Evolutionary conservation across 805 yeast species (phyloP).

Genomic region (Wickerhamiella musiphila): DNA sequence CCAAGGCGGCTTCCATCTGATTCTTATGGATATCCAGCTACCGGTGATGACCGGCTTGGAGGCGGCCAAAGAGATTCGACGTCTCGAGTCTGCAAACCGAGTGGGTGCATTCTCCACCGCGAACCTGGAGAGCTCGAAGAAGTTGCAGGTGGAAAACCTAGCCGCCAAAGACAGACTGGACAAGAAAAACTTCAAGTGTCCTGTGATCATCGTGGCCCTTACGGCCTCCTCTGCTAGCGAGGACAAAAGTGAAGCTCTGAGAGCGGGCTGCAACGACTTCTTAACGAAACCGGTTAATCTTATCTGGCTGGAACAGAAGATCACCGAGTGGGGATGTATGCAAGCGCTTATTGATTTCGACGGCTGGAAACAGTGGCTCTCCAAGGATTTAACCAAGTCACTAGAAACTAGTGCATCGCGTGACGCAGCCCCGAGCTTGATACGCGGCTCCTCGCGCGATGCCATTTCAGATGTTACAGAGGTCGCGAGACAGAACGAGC

Average conservation of each 20-base stretch:
- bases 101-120: slow-evolving; percentile 44
- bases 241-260: slow-evolving; percentile 77
- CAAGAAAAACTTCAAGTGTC: slow-evolving; percentile 54
- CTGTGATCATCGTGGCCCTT: slow-evolving; percentile 93
- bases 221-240: slow-evolving; percentile 80
- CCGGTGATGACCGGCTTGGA: slow-evolving; percentile 94
- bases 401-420: too few relatives aligned
- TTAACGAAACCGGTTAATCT: slow-evolving; percentile 89
- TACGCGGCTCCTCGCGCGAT: too few relatives aligned
- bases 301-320: slow-evolving; percentile 84
- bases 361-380: slow-evolving; percentile 47
- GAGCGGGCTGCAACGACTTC: slow-evolving; percentile 96
- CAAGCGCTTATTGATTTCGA: slow-evolving; percentile 92
- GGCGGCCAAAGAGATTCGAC: slow-evolving; percentile 80
- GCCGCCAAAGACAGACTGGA: slow-evolving; percentile 38
- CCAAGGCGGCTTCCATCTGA: slow-evolving; percentile 84
- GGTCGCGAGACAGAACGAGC: too few relatives aligned
- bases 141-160: slow-evolving; percentile 12
- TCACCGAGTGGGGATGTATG: slow-evolving; percentile 96
- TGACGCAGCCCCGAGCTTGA: too few relatives aligned
- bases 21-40: slow-evolving; percentile 90
- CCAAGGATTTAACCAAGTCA: neutral
- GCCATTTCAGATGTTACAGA: too few relatives aligned
- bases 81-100: slow-evolving; percentile 61
- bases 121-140: slow-evolving; percentile 21